phyloP scores from a whole-genome alignment of 345 rosid genomes.

The Citropsis articulata region DNA sequence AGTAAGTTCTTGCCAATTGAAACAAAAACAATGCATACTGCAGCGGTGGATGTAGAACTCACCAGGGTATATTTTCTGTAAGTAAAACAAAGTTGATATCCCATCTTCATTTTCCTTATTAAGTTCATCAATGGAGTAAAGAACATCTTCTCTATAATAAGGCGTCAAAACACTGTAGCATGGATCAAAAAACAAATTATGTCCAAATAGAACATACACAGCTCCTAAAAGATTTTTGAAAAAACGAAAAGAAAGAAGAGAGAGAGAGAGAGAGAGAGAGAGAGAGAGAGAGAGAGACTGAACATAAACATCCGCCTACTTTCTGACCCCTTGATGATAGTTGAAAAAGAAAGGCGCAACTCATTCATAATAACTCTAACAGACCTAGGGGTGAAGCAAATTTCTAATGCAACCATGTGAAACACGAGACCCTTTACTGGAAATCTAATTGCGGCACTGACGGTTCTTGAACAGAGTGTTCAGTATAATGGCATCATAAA shows the following conservation, averaged over 20 bases:
- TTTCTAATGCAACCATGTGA: not conserved
- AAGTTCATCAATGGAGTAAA: constrained; percentile 84
- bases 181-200: constrained; percentile 20
- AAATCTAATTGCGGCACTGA: not conserved
- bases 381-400: not conserved
- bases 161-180: constrained; percentile 88
- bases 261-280: no score
- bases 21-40: constrained; percentile 11
- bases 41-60: constrained; percentile 21
- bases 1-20: constrained; percentile 15
- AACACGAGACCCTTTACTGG: not conserved
- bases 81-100: constrained; percentile 70
- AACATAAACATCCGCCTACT: not conserved
- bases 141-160: constrained; percentile 81
- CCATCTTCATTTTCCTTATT: constrained; percentile 92
- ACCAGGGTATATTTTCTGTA: constrained; percentile 93
- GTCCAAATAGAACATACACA: constrained; percentile 22
- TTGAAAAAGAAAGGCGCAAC: not conserved
- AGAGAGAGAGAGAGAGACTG: no score
- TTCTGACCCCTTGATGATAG: not conserved
- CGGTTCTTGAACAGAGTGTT: not conserved
- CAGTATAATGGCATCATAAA: not conserved
- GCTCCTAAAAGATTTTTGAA: not conserved
- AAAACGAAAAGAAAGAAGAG: not conserved
- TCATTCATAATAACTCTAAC: not conserved